These are phyloP conservation scores for Russula ochroleuca DNA, from an alignment of 768 basidiomycete species.

Conservation along the genomic window DNA sequence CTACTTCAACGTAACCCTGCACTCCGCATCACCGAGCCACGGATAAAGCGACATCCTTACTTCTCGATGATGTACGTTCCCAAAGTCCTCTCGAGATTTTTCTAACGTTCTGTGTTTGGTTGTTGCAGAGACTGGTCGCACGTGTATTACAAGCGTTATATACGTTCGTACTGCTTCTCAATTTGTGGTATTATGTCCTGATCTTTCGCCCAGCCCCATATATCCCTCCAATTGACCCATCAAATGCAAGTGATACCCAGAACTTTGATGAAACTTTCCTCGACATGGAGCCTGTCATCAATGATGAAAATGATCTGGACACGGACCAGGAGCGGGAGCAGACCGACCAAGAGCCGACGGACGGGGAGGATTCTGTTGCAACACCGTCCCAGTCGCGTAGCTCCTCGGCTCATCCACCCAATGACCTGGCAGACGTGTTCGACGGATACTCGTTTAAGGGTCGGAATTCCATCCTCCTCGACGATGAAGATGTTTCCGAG, in stretches of 20 bases:
- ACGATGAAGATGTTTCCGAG: conserved; percentile 43
- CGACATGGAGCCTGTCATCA: conserved; percentile 89
- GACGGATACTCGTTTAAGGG: conserved; percentile 95
- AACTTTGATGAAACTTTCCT: conserved; percentile 98
- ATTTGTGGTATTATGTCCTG: conserved; percentile 15
- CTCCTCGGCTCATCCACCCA: conserved; percentile 56
- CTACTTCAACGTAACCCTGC: conserved; percentile 90
- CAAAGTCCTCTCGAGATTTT: conserved; percentile 32
- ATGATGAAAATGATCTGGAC: conserved; percentile 64
- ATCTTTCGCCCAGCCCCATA: conserved; percentile 62
- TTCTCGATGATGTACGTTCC: conserved; percentile 73
- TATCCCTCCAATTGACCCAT: conserved; percentile 86
- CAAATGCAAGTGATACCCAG: conserved; percentile 91
- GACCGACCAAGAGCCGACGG: conserved; percentile 66
- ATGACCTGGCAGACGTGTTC: conserved; percentile 71
- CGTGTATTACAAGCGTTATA: conserved; percentile 92
- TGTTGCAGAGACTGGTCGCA: conserved; percentile 80
- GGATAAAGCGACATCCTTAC: conserved; percentile 92
- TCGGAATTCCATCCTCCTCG: conserved; percentile 71
- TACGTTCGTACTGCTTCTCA: conserved; percentile 54
- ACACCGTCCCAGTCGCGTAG: conserved; percentile 78
- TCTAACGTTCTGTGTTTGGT: conserved; percentile 22
- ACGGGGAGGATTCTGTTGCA: conserved; percentile 72
- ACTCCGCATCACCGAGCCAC: conserved; percentile 85
- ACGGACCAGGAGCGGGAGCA: conserved; percentile 66